phyloP scores from a whole-genome alignment of 352 stramenopile genomes.

The Globisporangium mamillatum region DNA sequence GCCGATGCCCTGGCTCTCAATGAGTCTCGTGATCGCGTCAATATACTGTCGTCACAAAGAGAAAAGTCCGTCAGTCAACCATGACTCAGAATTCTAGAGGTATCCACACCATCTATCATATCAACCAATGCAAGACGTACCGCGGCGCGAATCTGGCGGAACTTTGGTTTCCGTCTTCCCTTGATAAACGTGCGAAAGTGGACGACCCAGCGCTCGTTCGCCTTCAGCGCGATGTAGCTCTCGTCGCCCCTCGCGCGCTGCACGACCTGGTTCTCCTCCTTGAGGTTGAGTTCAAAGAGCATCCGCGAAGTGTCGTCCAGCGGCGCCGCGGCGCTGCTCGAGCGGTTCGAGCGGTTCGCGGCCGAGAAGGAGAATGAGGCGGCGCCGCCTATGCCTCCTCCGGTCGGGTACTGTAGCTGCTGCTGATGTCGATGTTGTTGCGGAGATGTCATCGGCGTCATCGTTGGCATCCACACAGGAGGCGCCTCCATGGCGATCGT shows the following conservation, averaged over 20 bases:
- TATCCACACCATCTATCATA: background rate
- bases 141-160: slow-evolving; percentile 42
- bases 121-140: slow-evolving; percentile 24
- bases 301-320: slow-evolving; percentile 16
- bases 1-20: slow-evolving; percentile 45
- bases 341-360: slow-evolving; percentile 10
- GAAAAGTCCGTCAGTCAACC: background rate
- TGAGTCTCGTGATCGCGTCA: slow-evolving; percentile 59
- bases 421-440: background rate
- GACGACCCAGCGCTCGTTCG: slow-evolving; percentile 50
- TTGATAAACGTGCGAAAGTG: slow-evolving; percentile 60
- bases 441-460: background rate
- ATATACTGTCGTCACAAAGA: slow-evolving; percentile 41
- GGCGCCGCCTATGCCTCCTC: background rate
- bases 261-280: slow-evolving; percentile 50
- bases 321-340: slow-evolving; percentile 10
- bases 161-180: slow-evolving; percentile 38
- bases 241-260: slow-evolving; percentile 50
- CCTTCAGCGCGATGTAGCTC: slow-evolving; percentile 41
- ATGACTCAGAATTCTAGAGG: background rate
- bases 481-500: slow-evolving; percentile 10
- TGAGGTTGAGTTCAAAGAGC: slow-evolving; percentile 46
- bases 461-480: background rate
- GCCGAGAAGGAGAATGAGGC: background rate
- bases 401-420: background rate